A percentile compares a stretch with the other conserved stretches of the same genome.
Conservation (phyloP, 2,329 filamentous ascomycete species). For the Monilinia fructigena region DNA sequence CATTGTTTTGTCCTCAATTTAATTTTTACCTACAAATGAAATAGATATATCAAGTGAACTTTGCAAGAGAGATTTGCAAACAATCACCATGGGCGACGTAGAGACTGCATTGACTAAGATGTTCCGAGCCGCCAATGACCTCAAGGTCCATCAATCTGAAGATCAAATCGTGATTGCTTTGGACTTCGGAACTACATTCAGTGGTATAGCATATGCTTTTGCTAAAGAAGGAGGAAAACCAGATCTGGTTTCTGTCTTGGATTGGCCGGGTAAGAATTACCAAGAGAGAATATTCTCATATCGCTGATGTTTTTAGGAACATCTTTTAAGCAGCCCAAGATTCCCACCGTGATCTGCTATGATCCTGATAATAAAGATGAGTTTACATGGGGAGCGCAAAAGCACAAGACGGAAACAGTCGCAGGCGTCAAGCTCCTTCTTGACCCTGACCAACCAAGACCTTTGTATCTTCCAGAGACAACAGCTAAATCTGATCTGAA, state of each 20-base stretch:
- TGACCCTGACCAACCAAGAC: constrained; percentile 32
- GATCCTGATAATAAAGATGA: constrained; percentile 16
- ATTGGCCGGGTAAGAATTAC: constrained; percentile 29
- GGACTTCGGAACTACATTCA: constrained; percentile 31
- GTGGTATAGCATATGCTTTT: constrained; percentile 29
- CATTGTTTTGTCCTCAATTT: neutral
- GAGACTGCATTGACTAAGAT: neutral
- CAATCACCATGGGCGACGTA: neutral
- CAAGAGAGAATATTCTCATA: neutral
- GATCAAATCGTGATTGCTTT: constrained; percentile 28
- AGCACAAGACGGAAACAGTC: constrained; percentile 26
- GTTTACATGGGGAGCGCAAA: constrained; percentile 27
- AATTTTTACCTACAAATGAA: neutral
- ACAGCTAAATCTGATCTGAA: constrained; percentile 38
- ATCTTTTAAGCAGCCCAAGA: constrained; percentile 24
- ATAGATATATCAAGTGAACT: neutral
- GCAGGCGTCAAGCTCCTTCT: constrained; percentile 35
- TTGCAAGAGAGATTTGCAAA: neutral
- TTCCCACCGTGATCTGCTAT: constrained; percentile 27
- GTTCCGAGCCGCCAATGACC: neutral
- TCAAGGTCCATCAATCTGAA: constrained; percentile 10
- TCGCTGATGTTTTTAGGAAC: neutral
- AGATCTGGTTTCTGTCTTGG: constrained; percentile 24
- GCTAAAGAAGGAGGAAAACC: constrained; percentile 7
- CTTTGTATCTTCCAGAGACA: constrained; percentile 27